Conservation (phyloP, 148 eudicot species). For the Vaccinium macrocarpon region DNA sequence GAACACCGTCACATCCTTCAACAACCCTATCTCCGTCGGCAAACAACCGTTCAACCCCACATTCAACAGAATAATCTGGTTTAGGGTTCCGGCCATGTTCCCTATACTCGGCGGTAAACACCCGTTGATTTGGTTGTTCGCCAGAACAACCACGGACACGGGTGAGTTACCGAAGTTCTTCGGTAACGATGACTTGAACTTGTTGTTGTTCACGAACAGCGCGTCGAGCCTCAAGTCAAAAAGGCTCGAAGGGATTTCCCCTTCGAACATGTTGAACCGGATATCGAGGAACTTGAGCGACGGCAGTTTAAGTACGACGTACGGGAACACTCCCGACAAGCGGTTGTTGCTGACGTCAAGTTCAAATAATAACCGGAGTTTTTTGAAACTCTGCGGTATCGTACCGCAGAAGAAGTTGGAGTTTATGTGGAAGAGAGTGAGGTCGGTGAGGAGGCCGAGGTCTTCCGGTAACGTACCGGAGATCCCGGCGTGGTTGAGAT, state of each 20-base stretch:
- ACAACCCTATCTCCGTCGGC: conserved; percentile 45
- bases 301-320: conserved; percentile 35
- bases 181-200: conserved; percentile 38
- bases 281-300: conserved; percentile 56
- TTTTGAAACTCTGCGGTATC: conserved; percentile 36
- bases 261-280: conserved; percentile 55
- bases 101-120: conserved; percentile 56
- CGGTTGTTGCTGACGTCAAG: conserved; percentile 73
- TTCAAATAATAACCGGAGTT: conserved; percentile 47
- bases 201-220: conserved; percentile 61
- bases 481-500: conserved; percentile 63
- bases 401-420: conserved; percentile 59
- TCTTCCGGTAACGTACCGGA: conserved; percentile 49
- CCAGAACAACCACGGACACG: conserved; percentile 63
- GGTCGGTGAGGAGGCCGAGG: conserved; percentile 58
- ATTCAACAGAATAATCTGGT: conserved; percentile 50
- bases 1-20: conserved; percentile 45
- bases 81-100: conserved; percentile 49
- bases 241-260: conserved; percentile 38
- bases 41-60: conserved; percentile 48
- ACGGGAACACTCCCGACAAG: conserved; percentile 56
- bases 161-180: conserved; percentile 52
- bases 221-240: conserved; percentile 68
- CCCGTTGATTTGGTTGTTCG: conserved; percentile 53
- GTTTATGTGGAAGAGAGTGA: conserved; percentile 69